These are phyloP conservation scores for Solanum tarapatanum DNA, from an alignment of 257 asterid species.

Conservation along the genomic window DNA sequence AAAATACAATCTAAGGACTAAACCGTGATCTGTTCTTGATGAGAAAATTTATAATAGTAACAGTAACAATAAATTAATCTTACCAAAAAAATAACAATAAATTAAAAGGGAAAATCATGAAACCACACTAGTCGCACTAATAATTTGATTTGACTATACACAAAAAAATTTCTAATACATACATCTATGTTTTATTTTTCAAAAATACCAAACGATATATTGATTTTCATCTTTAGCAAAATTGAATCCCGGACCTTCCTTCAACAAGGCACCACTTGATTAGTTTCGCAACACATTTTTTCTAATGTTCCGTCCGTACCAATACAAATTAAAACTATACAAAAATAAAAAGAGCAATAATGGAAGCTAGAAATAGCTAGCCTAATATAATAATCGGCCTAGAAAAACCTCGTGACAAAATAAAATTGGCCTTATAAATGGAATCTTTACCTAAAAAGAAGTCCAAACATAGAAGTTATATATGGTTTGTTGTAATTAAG, in stretches of 20 bases:
- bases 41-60: too few relatives aligned
- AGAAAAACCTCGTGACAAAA: neutral
- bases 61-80: too few relatives aligned
- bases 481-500: neutral
- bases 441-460: neutral
- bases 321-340: neutral
- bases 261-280: neutral
- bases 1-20: too few relatives aligned
- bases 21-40: too few relatives aligned
- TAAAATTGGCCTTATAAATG: neutral
- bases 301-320: neutral
- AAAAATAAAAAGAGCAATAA: neutral
- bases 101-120: neutral
- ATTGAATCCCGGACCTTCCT: neutral
- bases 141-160: neutral
- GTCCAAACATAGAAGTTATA: neutral
- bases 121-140: neutral
- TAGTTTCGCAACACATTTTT: neutral
- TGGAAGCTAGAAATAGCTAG: neutral
- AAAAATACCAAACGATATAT: neutral
- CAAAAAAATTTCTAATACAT: neutral
- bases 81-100: too few relatives aligned
- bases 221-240: neutral
- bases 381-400: neutral
- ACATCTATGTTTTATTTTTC: neutral